A percentile compares a stretch with the other conserved stretches of the same genome.
phyloP scores from a whole-genome alignment of 1,284 basidiomycete species.

The Irpex sp. region DNA sequence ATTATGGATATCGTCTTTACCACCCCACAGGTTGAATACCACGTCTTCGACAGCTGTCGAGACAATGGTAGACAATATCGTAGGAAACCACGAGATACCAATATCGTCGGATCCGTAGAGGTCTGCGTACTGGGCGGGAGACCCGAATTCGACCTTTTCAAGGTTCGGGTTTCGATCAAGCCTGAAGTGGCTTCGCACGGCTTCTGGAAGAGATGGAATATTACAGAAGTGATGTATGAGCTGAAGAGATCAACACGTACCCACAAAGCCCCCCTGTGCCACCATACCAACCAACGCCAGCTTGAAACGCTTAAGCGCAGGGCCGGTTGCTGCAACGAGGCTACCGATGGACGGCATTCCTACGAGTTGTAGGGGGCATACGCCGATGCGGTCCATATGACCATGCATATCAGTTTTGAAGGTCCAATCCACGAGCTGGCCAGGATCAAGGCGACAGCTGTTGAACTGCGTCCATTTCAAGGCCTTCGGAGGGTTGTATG shows the following conservation, averaged over 20 bases:
- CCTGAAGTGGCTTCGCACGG: not conserved
- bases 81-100: conserved; percentile 13
- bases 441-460: conserved; percentile 11
- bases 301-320: conserved; percentile 13
- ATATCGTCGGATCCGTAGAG: conserved; percentile 15
- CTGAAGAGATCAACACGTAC: conserved; percentile 5
- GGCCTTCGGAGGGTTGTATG: not conserved
- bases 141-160: conserved; percentile 13
- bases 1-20: not conserved
- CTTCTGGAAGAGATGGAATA: not conserved
- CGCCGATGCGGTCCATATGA: conserved; percentile 9
- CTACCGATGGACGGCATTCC: conserved; percentile 6
- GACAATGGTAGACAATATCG: conserved; percentile 7
- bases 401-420: not conserved
- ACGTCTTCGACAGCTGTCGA: conserved; percentile 13
- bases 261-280: conserved; percentile 10
- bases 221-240: not conserved
- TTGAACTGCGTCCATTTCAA: conserved; percentile 10
- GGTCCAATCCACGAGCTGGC: conserved; percentile 11
- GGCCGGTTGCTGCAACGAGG: conserved; percentile 4
- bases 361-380: conserved; percentile 14
- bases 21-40: conserved; percentile 13
- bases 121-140: conserved; percentile 14
- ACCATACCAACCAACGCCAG: conserved; percentile 12
- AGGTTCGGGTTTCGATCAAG: conserved; percentile 8